These are phyloP conservation scores for Debaryomyces udenii DNA, from an alignment of 1,139 yeast species.

Conservation along the genomic window DNA sequence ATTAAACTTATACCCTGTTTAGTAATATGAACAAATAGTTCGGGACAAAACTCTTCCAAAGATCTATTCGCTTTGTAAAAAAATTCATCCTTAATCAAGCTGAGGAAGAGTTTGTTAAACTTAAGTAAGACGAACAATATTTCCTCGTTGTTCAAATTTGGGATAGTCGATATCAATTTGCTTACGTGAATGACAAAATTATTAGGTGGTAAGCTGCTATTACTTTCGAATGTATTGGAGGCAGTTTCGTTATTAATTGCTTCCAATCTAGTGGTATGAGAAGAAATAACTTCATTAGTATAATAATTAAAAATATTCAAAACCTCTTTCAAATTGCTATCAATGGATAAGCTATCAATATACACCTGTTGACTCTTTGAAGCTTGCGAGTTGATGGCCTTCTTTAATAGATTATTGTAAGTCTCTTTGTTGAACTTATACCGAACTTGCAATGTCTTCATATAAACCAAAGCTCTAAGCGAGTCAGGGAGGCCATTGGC, in stretches of 20 bases:
- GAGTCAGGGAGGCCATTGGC: slow-evolving; percentile 37
- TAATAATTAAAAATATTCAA: slow-evolving; percentile 39
- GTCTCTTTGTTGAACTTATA: slow-evolving; percentile 34
- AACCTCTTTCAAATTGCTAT: slow-evolving; percentile 27
- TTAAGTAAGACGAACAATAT: slow-evolving; percentile 38
- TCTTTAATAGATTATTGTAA: slow-evolving; percentile 34
- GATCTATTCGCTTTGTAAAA: slow-evolving; percentile 41
- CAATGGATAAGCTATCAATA: slow-evolving; percentile 25
- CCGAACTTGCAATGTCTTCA: slow-evolving; percentile 37
- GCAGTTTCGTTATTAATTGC: slow-evolving; percentile 17
- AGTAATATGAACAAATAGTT: slow-evolving; percentile 36
- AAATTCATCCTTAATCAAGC: slow-evolving; percentile 39
- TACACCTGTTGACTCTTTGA: slow-evolving; percentile 22
- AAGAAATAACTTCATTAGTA: slow-evolving; percentile 26
- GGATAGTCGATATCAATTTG: slow-evolving; percentile 23
- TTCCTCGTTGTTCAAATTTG: slow-evolving; percentile 32
- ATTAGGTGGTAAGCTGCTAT: slow-evolving; percentile 23
- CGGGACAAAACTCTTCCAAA: slow-evolving; percentile 36
- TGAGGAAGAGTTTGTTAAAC: slow-evolving; percentile 32
- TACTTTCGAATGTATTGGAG: slow-evolving; percentile 15
- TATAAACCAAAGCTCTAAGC: slow-evolving; percentile 35
- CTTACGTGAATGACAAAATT: slow-evolving; percentile 28
- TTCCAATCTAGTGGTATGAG: slow-evolving; percentile 16
- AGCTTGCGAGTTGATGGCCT: slow-evolving; percentile 25
- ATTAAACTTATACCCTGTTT: slow-evolving; percentile 42